phyloP scores from a whole-genome alignment of 345 rosid species.

The Angophora floribunda region DNA sequence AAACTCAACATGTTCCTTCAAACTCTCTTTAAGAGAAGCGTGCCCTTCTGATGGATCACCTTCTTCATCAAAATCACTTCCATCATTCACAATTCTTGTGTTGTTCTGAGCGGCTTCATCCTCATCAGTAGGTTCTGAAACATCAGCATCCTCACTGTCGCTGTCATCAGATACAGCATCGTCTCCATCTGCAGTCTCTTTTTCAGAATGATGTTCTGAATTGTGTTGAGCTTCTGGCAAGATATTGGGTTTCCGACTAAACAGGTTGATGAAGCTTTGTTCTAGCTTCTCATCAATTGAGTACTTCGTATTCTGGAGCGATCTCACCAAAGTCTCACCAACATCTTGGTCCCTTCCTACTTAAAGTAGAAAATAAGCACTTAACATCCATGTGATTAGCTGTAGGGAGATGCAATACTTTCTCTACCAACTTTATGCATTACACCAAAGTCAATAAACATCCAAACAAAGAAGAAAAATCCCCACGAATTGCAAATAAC shows the following conservation, averaged over 20 bases:
- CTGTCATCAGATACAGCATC: constrained; percentile 24
- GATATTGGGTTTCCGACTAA: constrained; percentile 30
- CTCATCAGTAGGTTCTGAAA: constrained; percentile 26
- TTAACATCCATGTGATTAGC: background rate
- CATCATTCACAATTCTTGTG: constrained; percentile 1
- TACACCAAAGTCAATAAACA: background rate
- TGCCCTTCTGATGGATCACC: constrained; percentile 5
- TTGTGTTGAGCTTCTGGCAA: constrained; percentile 20
- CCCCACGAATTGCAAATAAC: background rate
- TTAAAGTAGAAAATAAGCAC: constrained; percentile 1
- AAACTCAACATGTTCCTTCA: constrained; percentile 46
- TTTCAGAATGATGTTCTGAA: constrained; percentile 11
- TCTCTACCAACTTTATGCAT: background rate
- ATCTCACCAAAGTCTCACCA: constrained; percentile 75
- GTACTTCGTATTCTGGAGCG: constrained; percentile 75
- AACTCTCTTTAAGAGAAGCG: background rate
- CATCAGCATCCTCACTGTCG: constrained; percentile 25
- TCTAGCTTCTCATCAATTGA: constrained; percentile 81
- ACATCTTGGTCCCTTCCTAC: constrained; percentile 70
- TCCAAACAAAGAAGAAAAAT: background rate
- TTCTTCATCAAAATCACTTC: constrained; percentile 20
- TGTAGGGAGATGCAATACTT: background rate
- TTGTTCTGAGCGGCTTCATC: constrained; percentile 14
- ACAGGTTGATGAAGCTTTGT: constrained; percentile 63
- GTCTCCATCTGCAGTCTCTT: constrained; percentile 20